Evolutionary conservation across 1,284 basidiomycete genomes (phyloP), one percentile per base, ranked within the genome.

Genomic region (Leccinum pachyderme): DNA sequence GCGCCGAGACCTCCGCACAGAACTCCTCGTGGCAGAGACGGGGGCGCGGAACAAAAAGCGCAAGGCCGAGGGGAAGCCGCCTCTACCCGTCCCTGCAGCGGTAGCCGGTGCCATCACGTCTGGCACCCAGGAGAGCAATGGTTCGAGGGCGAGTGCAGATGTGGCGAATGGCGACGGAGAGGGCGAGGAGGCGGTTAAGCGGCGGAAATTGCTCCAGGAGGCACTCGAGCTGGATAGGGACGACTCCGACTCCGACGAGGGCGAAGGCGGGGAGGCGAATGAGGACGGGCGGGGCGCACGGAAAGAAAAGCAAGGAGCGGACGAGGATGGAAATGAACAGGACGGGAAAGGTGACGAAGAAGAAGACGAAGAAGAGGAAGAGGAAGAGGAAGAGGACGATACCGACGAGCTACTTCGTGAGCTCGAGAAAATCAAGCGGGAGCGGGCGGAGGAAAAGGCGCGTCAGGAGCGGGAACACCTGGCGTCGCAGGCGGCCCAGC

Each of bases 361-460:
- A 4, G 74, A 61, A 7, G 80, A 77, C 5, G 47, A 25, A 4
- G 61, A 57, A 12, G 74, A 65, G 5, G 79, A 82, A 53, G 65
- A 73, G 9, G 82, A 80, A 0, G 83, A 85, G 15, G 80, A 81
- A 1, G 86, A 90, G 31, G 89, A 96, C 66, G 94, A 97, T 60
- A 95, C 93, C 0, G 93, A 93, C 0, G 94, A 95, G 65, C 78
- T 98, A 25, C 78, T 98, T 62, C 86, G 93, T 25, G 95, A 98
- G 70, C 78, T 98, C 22, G 95, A 95, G 73, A 96, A 95, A 75
- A 97, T 97, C 64, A 97, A 96, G 73, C 86, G 87, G 52, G 94
- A 98, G 69, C 82, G 95, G 15, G 94, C 94, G 13, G 94, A 91
- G 67, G 95, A 98, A 74, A 94, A 95, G 69, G 89, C 82, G 46